Percentiles rank a stretch among this genome's conserved stretches.
These are phyloP conservation scores for Ophiostoma sp. DNA, from an alignment of 2,329 filamentous ascomycete genomes.

Conservation along the genomic window DNA sequence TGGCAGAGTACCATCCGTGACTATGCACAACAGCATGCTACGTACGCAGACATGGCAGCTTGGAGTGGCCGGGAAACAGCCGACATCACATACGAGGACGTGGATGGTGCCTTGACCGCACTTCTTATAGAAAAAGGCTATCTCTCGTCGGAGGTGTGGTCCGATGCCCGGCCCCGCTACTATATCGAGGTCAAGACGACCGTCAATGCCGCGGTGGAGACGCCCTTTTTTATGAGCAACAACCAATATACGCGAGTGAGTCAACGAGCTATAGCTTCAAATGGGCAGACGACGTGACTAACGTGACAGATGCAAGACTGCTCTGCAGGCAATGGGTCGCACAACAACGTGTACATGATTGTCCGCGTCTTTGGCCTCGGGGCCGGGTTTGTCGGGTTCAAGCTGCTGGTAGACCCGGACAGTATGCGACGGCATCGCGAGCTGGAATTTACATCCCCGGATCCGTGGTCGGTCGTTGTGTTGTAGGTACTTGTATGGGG, in stretches of 20 bases:
- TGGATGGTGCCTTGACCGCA: constrained; percentile 32
- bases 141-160: constrained; percentile 31
- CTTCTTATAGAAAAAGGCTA: constrained; percentile 36
- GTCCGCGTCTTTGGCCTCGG: constrained; percentile 17
- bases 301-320: constrained; percentile 17
- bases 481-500: background rate
- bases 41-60: constrained; percentile 37
- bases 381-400: background rate
- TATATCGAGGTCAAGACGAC: constrained; percentile 50
- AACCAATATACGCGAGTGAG: constrained; percentile 40
- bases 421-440: constrained; percentile 10
- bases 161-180: constrained; percentile 35
- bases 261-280: background rate
- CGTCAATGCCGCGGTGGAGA: constrained; percentile 32
- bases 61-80: constrained; percentile 43
- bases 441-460: constrained; percentile 11
- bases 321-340: background rate
- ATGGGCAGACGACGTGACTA: background rate
- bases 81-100: constrained; percentile 44
- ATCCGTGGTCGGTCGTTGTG: constrained; percentile 11
- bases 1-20: constrained; percentile 47
- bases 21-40: constrained; percentile 36
- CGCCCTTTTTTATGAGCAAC: constrained; percentile 44
- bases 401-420: constrained; percentile 17
- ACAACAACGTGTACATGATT: constrained; percentile 10